A percentile compares a stretch with the other conserved stretches of the same genome.
These are phyloP conservation scores for Chalaropsis ovoidea DNA, from an alignment of 2,329 filamentous ascomycete species.

Conservation along the genomic window DNA sequence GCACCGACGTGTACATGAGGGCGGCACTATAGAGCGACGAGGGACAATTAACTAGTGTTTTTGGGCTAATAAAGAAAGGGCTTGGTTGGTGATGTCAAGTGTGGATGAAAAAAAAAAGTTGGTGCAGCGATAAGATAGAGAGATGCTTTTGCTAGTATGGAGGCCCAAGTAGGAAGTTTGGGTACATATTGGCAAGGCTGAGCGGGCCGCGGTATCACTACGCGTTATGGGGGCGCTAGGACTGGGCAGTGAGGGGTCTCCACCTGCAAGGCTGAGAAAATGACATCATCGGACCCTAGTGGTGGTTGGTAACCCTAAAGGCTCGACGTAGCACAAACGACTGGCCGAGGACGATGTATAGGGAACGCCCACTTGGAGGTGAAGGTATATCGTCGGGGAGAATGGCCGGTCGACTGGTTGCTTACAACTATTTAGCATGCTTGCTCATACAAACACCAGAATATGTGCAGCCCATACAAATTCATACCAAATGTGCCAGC, in stretches of 20 bases:
- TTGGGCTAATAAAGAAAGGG: background rate
- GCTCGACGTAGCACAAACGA: background rate
- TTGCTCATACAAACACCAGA: no score
- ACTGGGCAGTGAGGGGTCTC: background rate
- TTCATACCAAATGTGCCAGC: no score
- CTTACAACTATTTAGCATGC: no score
- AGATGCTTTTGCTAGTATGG: background rate
- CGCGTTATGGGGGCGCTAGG: background rate
- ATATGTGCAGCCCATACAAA: no score
- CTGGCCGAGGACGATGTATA: background rate
- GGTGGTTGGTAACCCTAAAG: background rate
- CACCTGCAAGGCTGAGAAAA: slow-evolving; percentile 4
- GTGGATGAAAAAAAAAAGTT: slow-evolving; percentile 6
- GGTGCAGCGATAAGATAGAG: slow-evolving; percentile 7
- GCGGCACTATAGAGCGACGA: background rate
- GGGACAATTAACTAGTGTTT: background rate
- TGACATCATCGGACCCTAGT: background rate
- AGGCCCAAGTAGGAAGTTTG: background rate
- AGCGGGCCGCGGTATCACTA: background rate
- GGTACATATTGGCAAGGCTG: slow-evolving; percentile 2
- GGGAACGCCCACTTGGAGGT: no score
- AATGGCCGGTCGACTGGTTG: no score
- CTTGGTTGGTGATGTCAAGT: background rate
- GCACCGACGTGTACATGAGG: background rate
- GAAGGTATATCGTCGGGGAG: no score